These are phyloP conservation scores for Monilinia aucupariae DNA, from an alignment of 2,329 filamentous ascomycete genomes.

Conservation along the genomic window DNA sequence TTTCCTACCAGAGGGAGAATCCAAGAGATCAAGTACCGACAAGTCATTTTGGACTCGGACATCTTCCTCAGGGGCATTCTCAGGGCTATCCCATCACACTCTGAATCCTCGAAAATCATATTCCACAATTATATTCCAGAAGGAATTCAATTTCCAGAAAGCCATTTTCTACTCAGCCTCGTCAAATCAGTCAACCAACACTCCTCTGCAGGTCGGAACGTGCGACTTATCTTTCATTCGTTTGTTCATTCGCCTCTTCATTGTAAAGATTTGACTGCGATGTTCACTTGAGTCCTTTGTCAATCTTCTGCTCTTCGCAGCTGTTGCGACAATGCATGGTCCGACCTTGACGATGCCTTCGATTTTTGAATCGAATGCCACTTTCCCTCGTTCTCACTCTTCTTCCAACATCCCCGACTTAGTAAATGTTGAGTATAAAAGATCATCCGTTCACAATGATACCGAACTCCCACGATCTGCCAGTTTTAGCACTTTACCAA, in stretches of 20 bases:
- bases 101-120: not conserved
- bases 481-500: slow-evolving; percentile 52
- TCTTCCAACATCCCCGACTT: slow-evolving; percentile 34
- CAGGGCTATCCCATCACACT: not conserved
- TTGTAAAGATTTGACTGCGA: slow-evolving; percentile 7
- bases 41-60: not conserved
- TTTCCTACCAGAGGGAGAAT: too few species aligned
- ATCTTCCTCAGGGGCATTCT: not conserved
- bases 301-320: slow-evolving; percentile 20
- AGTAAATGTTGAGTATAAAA: slow-evolving; percentile 29
- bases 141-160: not conserved
- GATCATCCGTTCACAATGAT: slow-evolving; percentile 18
- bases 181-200: slow-evolving; percentile 4
- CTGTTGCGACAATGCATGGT: slow-evolving; percentile 30
- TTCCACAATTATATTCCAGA: not conserved
- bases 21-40: not conserved
- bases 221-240: slow-evolving; percentile 5
- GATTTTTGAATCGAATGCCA: slow-evolving; percentile 27
- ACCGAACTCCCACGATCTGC: slow-evolving; percentile 47
- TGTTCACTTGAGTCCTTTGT: slow-evolving; percentile 16
- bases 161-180: slow-evolving; percentile 6
- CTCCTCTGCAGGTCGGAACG: slow-evolving; percentile 16
- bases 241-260: slow-evolving; percentile 7
- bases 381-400: slow-evolving; percentile 34
- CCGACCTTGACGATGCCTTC: slow-evolving; percentile 33